These are phyloP conservation scores for Talaromyces rugulosus DNA, from an alignment of 2,329 filamentous ascomycete genomes.

Conservation along the genomic window DNA sequence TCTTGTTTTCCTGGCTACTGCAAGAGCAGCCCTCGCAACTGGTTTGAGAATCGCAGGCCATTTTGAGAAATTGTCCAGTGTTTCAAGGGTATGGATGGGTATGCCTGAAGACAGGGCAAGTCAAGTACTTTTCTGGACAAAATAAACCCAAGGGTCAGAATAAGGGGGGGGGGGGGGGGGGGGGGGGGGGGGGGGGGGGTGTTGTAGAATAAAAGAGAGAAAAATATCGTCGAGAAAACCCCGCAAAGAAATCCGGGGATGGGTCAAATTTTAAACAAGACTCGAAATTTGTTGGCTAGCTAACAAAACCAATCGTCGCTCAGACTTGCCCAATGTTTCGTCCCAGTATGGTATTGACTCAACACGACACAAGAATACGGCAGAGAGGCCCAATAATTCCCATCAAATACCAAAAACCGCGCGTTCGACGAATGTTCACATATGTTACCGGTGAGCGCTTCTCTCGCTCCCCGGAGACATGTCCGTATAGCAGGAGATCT, in stretches of 20 bases:
- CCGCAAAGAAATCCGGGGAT: neutral
- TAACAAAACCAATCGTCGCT: neutral
- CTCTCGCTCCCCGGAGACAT: conserved; percentile 5
- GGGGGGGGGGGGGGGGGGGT: too few species aligned
- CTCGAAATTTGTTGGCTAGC: neutral
- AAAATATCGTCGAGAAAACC: neutral
- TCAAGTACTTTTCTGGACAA: neutral
- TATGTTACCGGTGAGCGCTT: neutral
- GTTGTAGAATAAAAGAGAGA: neutral
- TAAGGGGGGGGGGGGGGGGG: neutral
- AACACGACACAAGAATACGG: neutral
- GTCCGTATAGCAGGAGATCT: neutral
- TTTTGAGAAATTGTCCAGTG: conserved; percentile 1
- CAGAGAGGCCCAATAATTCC: neutral
- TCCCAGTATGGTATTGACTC: neutral
- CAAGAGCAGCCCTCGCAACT: conserved; percentile 34
- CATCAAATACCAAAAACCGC: neutral
- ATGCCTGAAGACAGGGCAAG: neutral
- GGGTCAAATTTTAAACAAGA: neutral
- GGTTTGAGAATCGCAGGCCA: conserved; percentile 19
- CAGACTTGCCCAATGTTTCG: neutral
- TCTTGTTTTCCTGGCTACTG: conserved; percentile 15
- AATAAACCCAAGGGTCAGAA: neutral
- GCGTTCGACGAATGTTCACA: too few species aligned
- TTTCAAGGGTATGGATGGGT: neutral